Conservation (phyloP, 768 basidiomycete genomes). For the Russula earlei region DNA sequence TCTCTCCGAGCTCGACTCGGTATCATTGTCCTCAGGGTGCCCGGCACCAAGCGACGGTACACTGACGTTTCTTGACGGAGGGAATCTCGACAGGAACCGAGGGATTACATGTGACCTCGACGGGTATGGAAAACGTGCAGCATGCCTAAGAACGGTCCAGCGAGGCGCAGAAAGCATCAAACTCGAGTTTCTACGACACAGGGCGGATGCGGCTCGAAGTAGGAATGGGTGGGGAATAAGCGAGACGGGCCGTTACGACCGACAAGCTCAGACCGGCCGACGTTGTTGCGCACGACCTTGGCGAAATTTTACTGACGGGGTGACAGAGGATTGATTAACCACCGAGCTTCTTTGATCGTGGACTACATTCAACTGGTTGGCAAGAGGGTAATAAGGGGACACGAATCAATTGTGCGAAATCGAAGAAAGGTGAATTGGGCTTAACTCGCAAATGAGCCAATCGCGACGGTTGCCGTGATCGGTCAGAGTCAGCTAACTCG, state of each 20-base stretch:
- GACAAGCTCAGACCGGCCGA: neutral
- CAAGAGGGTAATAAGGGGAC: too few relatives aligned
- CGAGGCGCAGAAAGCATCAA: neutral
- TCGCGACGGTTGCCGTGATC: constrained; percentile 19
- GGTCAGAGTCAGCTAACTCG: neutral
- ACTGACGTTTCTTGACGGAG: neutral
- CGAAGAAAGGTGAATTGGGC: neutral
- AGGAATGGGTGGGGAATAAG: too few relatives aligned
- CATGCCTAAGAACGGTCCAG: neutral
- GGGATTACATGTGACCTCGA: neutral
- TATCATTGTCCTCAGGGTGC: neutral
- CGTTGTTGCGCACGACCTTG: neutral
- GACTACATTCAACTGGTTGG: too few relatives aligned
- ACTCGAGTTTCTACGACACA: neutral
- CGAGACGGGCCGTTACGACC: neutral
- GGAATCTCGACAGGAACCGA: neutral
- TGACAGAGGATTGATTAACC: neutral
- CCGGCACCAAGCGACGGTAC: neutral
- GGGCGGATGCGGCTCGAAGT: neutral
- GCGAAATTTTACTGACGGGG: neutral
- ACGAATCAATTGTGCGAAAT: too few relatives aligned
- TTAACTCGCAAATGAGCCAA: constrained; percentile 11
- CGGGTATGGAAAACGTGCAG: neutral
- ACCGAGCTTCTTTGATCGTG: neutral
- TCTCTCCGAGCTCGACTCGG: neutral